Conservation (phyloP, 2,329 filamentous ascomycete species). For the Diaporthe sp. region DNA sequence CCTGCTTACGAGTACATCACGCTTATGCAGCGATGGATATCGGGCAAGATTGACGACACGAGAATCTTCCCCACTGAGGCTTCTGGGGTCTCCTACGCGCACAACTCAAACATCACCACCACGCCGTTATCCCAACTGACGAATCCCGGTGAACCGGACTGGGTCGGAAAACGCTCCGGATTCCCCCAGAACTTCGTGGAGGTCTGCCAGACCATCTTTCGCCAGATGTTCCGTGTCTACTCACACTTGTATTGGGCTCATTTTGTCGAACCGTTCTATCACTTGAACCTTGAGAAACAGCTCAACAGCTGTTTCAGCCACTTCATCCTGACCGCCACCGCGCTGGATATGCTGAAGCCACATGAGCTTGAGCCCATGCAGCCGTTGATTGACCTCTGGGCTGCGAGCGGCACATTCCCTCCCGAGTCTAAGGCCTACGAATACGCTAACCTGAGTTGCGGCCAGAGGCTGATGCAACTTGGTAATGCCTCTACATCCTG, state of each 20-base stretch:
- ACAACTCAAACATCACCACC: slow-evolving; percentile 70
- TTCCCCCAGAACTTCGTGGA: slow-evolving; percentile 92
- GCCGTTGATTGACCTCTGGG: slow-evolving; percentile 91
- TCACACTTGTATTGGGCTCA: slow-evolving; percentile 98
- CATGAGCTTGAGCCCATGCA: slow-evolving; percentile 97
- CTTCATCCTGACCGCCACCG: slow-evolving; percentile 84
- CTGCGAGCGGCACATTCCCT: slow-evolving; percentile 88
- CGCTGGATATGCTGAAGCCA: slow-evolving; percentile 85
- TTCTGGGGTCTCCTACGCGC: slow-evolving; percentile 74
- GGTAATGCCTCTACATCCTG: slow-evolving; percentile 18
- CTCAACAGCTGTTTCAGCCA: slow-evolving; percentile 91
- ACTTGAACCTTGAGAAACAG: slow-evolving; percentile 83
- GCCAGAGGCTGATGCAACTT: slow-evolving; percentile 69
- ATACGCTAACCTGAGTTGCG: slow-evolving; percentile 72
- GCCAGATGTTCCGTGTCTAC: slow-evolving; percentile 99
- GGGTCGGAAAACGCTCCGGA: slow-evolving; percentile 91
- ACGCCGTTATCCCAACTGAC: slow-evolving; percentile 73
- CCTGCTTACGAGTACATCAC: slow-evolving; percentile 95
- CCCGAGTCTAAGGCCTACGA: slow-evolving; percentile 77
- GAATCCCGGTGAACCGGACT: slow-evolving; percentile 73
- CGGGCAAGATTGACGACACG: slow-evolving; percentile 92
- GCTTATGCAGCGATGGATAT: slow-evolving; percentile 97
- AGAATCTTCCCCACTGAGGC: slow-evolving; percentile 92
- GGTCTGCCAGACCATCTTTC: slow-evolving; percentile 93
- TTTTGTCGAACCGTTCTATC: slow-evolving; percentile 86